Percentiles rank a stretch among this genome's conserved stretches.
These are phyloP conservation scores for Hanseniaspora occidentalis DNA, from an alignment of 805 yeast genomes.

Conservation along the genomic window DNA sequence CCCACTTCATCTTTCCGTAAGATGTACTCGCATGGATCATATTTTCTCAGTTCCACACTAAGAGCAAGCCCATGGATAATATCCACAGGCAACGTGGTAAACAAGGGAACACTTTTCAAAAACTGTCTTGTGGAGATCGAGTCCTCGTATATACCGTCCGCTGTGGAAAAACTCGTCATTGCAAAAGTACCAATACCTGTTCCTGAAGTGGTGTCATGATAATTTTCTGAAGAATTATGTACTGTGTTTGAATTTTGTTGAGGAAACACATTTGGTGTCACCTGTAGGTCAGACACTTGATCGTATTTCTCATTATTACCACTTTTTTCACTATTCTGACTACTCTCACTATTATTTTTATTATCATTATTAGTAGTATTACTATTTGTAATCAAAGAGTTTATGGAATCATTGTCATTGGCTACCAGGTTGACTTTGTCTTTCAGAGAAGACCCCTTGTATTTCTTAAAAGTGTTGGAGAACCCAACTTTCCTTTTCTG, in stretches of 20 bases:
- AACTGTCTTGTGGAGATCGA: constrained; percentile 47
- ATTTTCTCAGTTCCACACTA: constrained; percentile 43
- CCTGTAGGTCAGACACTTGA: too few species aligned
- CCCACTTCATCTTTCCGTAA: constrained; percentile 48
- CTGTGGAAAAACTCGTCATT: not conserved
- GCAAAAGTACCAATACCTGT: not conserved
- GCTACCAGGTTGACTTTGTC: too few species aligned
- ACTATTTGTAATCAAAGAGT: not conserved
- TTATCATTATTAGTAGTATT: too few species aligned
- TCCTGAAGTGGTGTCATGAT: not conserved
- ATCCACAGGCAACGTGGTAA: constrained; percentile 42
- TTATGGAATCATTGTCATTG: not conserved
- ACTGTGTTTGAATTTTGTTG: too few species aligned
- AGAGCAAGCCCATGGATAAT: constrained; percentile 54
- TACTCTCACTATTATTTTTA: too few species aligned
- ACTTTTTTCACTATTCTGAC: too few species aligned
- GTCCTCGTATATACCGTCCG: constrained; percentile 33
- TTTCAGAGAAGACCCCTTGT: too few species aligned
- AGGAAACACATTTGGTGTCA: too few species aligned
- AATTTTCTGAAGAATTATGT: too few species aligned
- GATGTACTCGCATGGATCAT: constrained; percentile 45
- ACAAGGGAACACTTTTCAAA: constrained; percentile 44
- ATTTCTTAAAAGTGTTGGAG: too few species aligned
- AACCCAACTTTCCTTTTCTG: constrained; percentile 39
- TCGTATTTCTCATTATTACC: too few species aligned